Evolutionary conservation across 306 rosid species (phyloP).

Genomic region (Rosa lucieae): DNA sequence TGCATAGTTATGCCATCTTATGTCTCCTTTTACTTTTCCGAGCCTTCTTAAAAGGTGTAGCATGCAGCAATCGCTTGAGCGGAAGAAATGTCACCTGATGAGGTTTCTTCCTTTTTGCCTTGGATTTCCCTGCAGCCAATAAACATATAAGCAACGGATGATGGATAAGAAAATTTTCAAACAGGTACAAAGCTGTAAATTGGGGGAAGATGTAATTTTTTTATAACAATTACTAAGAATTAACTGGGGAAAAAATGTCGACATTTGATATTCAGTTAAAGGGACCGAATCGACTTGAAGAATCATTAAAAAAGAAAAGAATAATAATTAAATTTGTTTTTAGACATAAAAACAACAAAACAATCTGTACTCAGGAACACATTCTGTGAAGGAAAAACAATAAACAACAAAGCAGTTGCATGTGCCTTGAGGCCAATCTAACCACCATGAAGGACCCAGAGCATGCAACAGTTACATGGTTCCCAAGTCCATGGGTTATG

Average conservation of each 20-base stretch:
- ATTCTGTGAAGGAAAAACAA: neutral
- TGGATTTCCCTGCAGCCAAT: slow-evolving; percentile 46
- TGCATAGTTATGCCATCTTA: neutral
- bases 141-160: slow-evolving; percentile 14
- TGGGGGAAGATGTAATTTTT: neutral
- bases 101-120: slow-evolving; percentile 41
- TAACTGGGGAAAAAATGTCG: neutral
- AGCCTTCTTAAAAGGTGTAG: slow-evolving; percentile 53
- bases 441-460: neutral
- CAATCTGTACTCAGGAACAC: neutral
- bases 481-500: neutral
- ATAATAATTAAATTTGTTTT: neutral
- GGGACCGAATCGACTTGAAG: neutral
- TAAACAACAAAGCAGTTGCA: neutral
- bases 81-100: slow-evolving; percentile 34
- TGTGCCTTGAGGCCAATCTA: neutral
- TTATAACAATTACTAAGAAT: neutral
- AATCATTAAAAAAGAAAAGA: neutral
- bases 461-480: neutral
- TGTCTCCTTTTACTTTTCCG: slow-evolving; percentile 36
- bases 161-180: neutral
- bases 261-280: neutral
- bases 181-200: neutral
- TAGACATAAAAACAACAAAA: neutral
- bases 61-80: slow-evolving; percentile 51